phyloP scores from a whole-genome alignment of 495 filamentous ascomycete genomes.

The Penicillium parvum region DNA sequence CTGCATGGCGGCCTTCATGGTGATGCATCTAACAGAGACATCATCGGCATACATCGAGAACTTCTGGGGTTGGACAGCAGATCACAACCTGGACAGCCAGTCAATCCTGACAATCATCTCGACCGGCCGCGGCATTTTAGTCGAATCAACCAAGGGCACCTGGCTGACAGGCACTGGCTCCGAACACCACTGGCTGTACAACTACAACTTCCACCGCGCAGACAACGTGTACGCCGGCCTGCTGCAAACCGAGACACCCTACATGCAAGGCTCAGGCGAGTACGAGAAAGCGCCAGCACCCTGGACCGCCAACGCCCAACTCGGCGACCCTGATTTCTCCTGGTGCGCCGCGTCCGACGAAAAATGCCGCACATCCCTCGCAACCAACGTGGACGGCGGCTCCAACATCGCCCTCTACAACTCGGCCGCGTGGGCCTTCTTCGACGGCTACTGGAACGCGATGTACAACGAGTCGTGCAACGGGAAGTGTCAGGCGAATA shows the following conservation, averaged over 20 bases:
- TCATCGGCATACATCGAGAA: conserved; percentile 56
- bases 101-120: conserved; percentile 37
- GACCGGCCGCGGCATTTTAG: conserved; percentile 46
- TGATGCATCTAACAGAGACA: conserved; percentile 48
- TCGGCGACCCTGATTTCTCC: conserved; percentile 44
- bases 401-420: conserved; percentile 52
- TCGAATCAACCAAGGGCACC: conserved; percentile 42
- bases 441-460: conserved; percentile 37
- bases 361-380: conserved; percentile 40
- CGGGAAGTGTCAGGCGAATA: conserved; percentile 41
- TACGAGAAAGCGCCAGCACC: conserved; percentile 37
- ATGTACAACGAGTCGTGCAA: conserved; percentile 31
- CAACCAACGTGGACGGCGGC: conserved; percentile 35
- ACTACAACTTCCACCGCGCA: conserved; percentile 47
- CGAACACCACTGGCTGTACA: conserved; percentile 50
- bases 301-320: conserved; percentile 31
- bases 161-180: conserved; percentile 42
- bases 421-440: conserved; percentile 50
- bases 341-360: conserved; percentile 30
- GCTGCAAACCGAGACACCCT: conserved; percentile 42
- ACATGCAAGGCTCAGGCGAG: conserved; percentile 41
- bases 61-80: conserved; percentile 61
- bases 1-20: conserved; percentile 47
- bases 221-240: conserved; percentile 44
- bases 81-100: conserved; percentile 47